Evolutionary conservation across 2,329 filamentous ascomycete species (phyloP), one percentile per base, ranked within the genome.

Genomic region (Fusarium aywerte): DNA sequence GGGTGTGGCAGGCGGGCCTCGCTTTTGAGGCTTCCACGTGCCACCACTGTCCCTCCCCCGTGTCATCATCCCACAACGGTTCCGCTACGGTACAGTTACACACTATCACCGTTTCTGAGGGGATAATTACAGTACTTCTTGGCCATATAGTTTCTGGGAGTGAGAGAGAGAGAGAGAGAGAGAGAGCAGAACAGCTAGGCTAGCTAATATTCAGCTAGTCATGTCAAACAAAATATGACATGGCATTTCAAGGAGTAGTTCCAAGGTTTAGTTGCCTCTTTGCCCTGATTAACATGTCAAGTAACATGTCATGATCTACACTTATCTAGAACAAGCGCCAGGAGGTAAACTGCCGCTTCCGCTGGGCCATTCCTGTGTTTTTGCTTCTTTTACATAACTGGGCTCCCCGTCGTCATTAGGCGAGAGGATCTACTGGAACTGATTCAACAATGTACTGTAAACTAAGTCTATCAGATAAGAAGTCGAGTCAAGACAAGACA

Each of bases 21-120:
- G 33, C 20, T 48, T 33, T 48, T 48, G 43, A 47, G 29, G 43
- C 15, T 47, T 47, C 43, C 44, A 35, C 44, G 31, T 48, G 44
- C 39, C 39, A 27, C 21, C 9, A 5, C 18, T 5, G 9, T 8
- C 9, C 42, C 40, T 56, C 35, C 67, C 65, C 59, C 49, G 45
- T 54, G 50, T 45, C 69, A 72, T 72, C 69, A 45, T 50, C 59
- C 59, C 52, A 69, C 44, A 58, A 58, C 18, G 65, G 64, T 47
- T 38, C 44, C 32, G 59, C 47, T 51, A 45, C 58, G 39, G 21
- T 23, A 16, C 36, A 23, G 18, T 20, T 38, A 38, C 13, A 18
- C 27, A 25, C 25, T 20, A 60, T 58, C 40, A 64, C 56, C 51
- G 44, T 53, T 61, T 20, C 53, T 51, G 58, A 53, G 42, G 38